Evolutionary conservation across 1,284 basidiomycete genomes (phyloP).

Genomic region (Microbotryomycetes sp.): DNA sequence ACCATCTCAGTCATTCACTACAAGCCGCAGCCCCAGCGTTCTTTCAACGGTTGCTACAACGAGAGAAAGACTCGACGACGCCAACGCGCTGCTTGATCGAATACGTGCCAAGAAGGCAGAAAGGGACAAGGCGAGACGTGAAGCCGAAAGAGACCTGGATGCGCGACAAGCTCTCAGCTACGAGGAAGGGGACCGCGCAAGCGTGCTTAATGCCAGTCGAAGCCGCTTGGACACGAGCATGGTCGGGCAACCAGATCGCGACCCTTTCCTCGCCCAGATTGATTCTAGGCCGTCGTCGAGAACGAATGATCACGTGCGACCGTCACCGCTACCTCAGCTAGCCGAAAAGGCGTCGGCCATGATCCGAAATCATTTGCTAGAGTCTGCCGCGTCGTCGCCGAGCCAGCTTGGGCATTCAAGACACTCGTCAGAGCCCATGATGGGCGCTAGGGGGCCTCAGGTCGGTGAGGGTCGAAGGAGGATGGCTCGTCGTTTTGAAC

Average conservation of each 20-base stretch:
- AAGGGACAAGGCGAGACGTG: neutral
- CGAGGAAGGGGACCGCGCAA: too few relatives aligned
- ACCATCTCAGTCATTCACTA: neutral
- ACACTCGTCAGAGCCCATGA: neutral
- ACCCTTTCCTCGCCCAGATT: too few relatives aligned
- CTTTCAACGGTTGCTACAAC: neutral
- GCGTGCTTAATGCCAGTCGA: too few relatives aligned
- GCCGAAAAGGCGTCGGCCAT: conserved; percentile 25
- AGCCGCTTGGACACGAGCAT: too few relatives aligned
- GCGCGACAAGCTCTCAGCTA: too few relatives aligned
- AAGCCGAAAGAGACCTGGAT: neutral
- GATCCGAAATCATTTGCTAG: conserved; percentile 12
- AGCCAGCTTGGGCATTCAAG: neutral
- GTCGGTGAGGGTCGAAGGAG: too few relatives aligned
- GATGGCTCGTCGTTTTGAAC: conserved; percentile 1
- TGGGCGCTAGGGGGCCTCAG: too few relatives aligned
- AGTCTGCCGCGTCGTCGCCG: neutral
- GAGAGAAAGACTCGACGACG: conserved; percentile 23
- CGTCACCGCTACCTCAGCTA: conserved; percentile 13
- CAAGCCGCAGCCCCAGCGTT: too few relatives aligned
- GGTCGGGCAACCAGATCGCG: too few relatives aligned
- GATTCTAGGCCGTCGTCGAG: too few relatives aligned
- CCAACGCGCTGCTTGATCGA: conserved; percentile 28
- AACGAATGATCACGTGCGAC: neutral
- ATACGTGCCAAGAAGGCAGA: conserved; percentile 19